phyloP scores from a whole-genome alignment of 2,329 filamentous ascomycete species.

The Botrytis tulipae region DNA sequence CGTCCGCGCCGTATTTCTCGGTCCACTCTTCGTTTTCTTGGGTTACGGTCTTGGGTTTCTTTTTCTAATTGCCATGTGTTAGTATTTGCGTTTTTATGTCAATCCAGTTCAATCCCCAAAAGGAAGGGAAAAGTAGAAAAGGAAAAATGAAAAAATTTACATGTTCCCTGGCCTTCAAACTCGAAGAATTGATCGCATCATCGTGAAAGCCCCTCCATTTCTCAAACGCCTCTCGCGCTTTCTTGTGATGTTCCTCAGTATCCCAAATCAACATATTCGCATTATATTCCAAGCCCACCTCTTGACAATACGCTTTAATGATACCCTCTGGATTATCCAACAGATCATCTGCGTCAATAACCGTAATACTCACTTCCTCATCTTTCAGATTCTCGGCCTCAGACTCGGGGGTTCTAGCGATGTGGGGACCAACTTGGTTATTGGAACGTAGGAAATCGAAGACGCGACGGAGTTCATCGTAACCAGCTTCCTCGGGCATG shows the following conservation, averaged over 20 bases:
- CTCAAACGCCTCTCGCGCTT: constrained; percentile 75
- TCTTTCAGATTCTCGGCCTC: constrained; percentile 32
- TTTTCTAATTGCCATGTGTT: constrained; percentile 31
- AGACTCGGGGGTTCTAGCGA: constrained; percentile 46
- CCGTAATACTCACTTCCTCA: constrained; percentile 64
- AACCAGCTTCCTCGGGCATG: constrained; percentile 84
- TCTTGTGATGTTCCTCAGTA: constrained; percentile 65
- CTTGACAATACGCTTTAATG: constrained; percentile 76
- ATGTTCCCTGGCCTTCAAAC: constrained; percentile 68
- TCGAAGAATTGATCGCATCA: constrained; percentile 81
- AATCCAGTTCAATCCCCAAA: background rate
- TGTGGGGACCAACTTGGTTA: constrained; percentile 67
- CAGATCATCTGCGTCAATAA: constrained; percentile 91
- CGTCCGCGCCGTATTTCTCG: constrained; percentile 71
- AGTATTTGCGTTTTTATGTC: background rate
- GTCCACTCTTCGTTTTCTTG: constrained; percentile 70
- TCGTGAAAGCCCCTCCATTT: constrained; percentile 98
- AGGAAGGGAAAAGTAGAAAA: background rate
- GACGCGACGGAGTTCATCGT: constrained; percentile 78
- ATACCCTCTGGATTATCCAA: constrained; percentile 78
- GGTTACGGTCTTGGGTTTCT: constrained; percentile 64
- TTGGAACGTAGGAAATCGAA: constrained; percentile 79
- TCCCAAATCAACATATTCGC: constrained; percentile 84
- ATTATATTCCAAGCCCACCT: constrained; percentile 73
- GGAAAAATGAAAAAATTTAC: constrained; percentile 44